Percentiles rank a stretch among this genome's conserved stretches.
Conservation (phyloP, 441 rosid species). For the Oxalis stricta region DNA sequence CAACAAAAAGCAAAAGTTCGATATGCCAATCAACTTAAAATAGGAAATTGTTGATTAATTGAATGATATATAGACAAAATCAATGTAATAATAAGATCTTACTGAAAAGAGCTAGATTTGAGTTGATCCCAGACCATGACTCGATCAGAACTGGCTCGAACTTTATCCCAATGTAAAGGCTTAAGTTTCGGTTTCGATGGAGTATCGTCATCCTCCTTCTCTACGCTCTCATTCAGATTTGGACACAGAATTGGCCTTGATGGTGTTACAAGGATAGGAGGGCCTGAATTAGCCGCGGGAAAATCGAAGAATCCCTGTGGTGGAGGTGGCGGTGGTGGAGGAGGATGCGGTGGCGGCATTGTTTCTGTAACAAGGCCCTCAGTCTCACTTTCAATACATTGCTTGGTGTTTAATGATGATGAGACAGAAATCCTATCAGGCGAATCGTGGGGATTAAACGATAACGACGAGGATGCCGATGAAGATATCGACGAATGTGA, state of each 20-base stretch:
- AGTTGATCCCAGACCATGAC: slow-evolving; percentile 93
- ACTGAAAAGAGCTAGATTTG: slow-evolving; percentile 81
- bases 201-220: slow-evolving; percentile 28
- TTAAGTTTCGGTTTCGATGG: slow-evolving; percentile 52
- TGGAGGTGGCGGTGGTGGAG: slow-evolving; percentile 44
- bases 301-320: slow-evolving; percentile 32
- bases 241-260: slow-evolving; percentile 20
- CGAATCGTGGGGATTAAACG: slow-evolving; percentile 14
- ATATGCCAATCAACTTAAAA: not conserved
- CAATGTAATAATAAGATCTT: slow-evolving; percentile 13
- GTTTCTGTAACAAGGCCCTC: slow-evolving; percentile 15
- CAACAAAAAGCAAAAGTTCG: slow-evolving; percentile 6
- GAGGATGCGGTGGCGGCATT: slow-evolving; percentile 50
- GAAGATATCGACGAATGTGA: slow-evolving; percentile 19
- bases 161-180: slow-evolving; percentile 94
- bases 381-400: slow-evolving; percentile 3
- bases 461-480: slow-evolving; percentile 19
- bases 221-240: slow-evolving; percentile 13
- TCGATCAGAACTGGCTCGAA: slow-evolving; percentile 69
- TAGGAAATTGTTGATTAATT: no score
- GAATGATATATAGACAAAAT: not conserved
- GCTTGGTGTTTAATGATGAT: slow-evolving; percentile 7
- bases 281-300: slow-evolving; percentile 16
- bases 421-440: slow-evolving; percentile 15
- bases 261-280: slow-evolving; percentile 23